Evolutionary conservation across 106 monocot genomes (phyloP).

Genomic region (Dendrobium officinale): DNA sequence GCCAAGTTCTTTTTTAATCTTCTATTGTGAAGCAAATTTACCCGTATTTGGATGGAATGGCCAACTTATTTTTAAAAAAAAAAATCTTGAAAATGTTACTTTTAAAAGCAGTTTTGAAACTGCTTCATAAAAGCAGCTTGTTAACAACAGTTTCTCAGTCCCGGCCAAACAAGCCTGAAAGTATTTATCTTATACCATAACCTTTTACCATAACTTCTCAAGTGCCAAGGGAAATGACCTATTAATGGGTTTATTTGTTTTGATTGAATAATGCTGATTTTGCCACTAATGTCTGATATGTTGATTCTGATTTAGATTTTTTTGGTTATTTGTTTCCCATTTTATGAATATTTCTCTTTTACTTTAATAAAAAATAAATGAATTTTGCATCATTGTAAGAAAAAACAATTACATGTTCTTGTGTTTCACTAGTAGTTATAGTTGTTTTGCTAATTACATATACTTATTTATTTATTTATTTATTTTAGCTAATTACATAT

Average conservation of each 20-base stretch:
- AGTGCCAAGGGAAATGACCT: background rate
- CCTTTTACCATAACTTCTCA: background rate
- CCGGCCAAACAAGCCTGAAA: no score
- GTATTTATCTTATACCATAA: background rate
- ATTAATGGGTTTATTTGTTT: background rate
- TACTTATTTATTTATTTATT: background rate
- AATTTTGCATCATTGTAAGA: background rate
- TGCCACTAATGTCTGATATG: background rate
- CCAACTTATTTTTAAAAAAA: no score
- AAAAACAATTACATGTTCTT: background rate
- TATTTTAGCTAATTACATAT: background rate
- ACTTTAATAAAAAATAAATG: background rate
- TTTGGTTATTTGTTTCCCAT: background rate
- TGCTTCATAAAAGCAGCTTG: no score
- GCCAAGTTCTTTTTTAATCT: no score
- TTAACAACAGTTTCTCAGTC: no score
- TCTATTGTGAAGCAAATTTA: no score
- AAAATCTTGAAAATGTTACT: no score
- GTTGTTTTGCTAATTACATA: background rate
- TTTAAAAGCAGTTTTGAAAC: no score
- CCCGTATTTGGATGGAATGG: no score
- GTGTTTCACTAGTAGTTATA: background rate
- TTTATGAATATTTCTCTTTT: background rate
- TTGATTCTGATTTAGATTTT: background rate
- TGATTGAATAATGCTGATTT: background rate